These are phyloP conservation scores for Ogataea methylovora DNA, from an alignment of 805 yeast genomes.

Conservation along the genomic window DNA sequence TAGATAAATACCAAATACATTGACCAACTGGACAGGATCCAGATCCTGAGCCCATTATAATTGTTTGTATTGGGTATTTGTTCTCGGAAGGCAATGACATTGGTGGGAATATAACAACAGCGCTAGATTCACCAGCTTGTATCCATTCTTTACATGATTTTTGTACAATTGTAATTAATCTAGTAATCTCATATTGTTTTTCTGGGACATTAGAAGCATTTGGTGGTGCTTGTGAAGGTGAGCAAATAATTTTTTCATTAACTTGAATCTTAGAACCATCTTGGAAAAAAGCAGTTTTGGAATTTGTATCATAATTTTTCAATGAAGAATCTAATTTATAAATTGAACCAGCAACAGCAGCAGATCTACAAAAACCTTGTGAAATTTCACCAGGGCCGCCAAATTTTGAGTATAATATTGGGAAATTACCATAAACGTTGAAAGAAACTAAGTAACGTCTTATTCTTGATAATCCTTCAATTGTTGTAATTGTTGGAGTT, in stretches of 20 bases:
- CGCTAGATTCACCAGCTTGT: conserved; percentile 72
- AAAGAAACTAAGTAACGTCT: conserved; percentile 77
- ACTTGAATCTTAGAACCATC: conserved; percentile 74
- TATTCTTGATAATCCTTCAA: conserved; percentile 72
- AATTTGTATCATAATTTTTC: conserved; percentile 53
- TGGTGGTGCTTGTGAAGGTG: conserved; percentile 60
- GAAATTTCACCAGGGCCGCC: conserved; percentile 96
- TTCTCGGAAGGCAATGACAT: conserved; percentile 62
- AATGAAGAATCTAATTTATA: conserved; percentile 74
- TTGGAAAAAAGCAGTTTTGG: conserved; percentile 60
- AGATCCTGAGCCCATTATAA: conserved; percentile 80
- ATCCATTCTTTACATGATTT: conserved; percentile 92
- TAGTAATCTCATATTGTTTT: conserved; percentile 51
- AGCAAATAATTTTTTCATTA: conserved; percentile 69
- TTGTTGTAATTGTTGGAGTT: conserved; percentile 51
- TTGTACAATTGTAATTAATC: conserved; percentile 76
- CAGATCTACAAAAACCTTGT: conserved; percentile 95
- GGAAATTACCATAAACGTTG: conserved; percentile 91
- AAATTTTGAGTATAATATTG: conserved; percentile 83
- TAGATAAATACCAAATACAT: conserved; percentile 83
- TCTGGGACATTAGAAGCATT: conserved; percentile 33
- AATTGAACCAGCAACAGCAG: conserved; percentile 96
- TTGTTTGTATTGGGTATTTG: conserved; percentile 70
- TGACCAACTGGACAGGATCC: conserved; percentile 86
- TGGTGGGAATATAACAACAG: conserved; percentile 91